Evolutionary conservation across 805 yeast genomes (phyloP).

Genomic region (Brettanomyces sp.): DNA sequence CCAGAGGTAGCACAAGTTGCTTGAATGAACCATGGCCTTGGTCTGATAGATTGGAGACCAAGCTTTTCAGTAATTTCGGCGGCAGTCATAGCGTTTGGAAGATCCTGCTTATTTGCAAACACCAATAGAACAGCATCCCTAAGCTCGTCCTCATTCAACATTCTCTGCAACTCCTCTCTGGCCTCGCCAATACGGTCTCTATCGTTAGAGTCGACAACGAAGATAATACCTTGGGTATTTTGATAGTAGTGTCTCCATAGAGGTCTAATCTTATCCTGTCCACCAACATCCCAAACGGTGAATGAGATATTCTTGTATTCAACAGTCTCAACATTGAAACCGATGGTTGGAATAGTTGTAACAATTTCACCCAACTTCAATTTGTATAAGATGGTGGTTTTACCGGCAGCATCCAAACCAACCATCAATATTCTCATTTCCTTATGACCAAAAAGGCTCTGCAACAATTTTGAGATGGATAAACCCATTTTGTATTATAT

Average conservation of each 20-base stretch:
- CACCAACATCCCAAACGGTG: constrained; percentile 99
- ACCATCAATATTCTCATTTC: constrained; percentile 98
- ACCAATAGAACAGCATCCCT: constrained; percentile 93
- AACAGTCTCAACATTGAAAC: constrained; percentile 95
- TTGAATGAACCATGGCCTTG: constrained; percentile 99
- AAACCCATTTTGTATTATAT: constrained; percentile 60
- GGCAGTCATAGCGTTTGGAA: constrained; percentile 98
- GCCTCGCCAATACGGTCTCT: constrained; percentile 97
- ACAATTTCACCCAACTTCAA: constrained; percentile 93
- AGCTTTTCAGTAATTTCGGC: constrained; percentile 96
- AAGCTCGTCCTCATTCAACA: constrained; percentile 96
- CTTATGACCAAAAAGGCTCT: constrained; percentile 93
- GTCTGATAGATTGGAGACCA: constrained; percentile 94
- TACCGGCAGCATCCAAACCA: constrained; percentile 98
- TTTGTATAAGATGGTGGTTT: constrained; percentile 91
- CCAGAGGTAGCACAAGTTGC: constrained; percentile 99
- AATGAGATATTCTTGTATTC: constrained; percentile 94
- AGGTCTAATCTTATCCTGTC: constrained; percentile 98
- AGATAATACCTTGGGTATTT: constrained; percentile 96
- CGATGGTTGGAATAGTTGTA: constrained; percentile 93
- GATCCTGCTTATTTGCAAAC: constrained; percentile 97
- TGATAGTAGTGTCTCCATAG: constrained; percentile 99
- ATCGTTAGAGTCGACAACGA: constrained; percentile 96
- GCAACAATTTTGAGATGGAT: constrained; percentile 86
- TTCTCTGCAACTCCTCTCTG: constrained; percentile 95